Conservation (phyloP, 2,329 filamentous ascomycete genomes). For the Epichloe gansuensis region DNA sequence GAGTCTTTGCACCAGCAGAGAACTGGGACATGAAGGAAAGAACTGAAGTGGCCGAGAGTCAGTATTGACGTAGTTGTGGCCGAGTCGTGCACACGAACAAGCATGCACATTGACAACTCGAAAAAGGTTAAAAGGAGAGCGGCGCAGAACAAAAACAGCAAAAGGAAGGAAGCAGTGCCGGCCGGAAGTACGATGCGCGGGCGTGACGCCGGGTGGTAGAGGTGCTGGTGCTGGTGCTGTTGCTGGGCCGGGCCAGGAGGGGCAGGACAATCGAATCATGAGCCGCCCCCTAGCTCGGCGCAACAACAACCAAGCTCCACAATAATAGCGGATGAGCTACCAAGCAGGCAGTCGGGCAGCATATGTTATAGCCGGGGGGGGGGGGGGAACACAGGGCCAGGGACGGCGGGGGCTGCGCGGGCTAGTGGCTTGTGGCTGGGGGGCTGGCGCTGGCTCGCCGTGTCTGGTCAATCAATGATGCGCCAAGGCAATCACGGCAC, state of each 20-base stretch:
- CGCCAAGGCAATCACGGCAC: not conserved
- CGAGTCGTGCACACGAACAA: not conserved
- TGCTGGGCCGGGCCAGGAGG: not conserved
- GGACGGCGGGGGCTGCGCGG: not conserved
- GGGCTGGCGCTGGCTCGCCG: not conserved
- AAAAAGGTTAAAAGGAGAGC: not conserved
- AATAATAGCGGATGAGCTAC: not conserved
- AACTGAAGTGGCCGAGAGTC: constrained; percentile 38
- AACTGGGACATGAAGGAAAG: constrained; percentile 81
- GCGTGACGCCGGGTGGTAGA: not conserved
- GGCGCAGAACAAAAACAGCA: not conserved
- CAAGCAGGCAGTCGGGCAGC: not conserved
- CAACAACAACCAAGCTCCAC: not conserved
- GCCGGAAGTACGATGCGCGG: not conserved
- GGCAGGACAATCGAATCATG: constrained; percentile 3
- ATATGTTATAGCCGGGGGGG: not conserved
- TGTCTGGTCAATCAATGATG: not conserved
- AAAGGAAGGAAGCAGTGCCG: not conserved
- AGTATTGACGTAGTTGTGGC: not conserved
- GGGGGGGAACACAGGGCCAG: not conserved
- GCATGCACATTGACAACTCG: not conserved
- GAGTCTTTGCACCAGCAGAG: constrained; percentile 39
- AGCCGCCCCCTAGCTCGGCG: not conserved
- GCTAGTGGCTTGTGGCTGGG: not conserved
- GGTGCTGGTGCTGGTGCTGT: not conserved